Evolutionary conservation across 768 basidiomycete genomes (phyloP), one percentile per base, ranked within the genome.

Genomic region (Leccinum variicolor): DNA sequence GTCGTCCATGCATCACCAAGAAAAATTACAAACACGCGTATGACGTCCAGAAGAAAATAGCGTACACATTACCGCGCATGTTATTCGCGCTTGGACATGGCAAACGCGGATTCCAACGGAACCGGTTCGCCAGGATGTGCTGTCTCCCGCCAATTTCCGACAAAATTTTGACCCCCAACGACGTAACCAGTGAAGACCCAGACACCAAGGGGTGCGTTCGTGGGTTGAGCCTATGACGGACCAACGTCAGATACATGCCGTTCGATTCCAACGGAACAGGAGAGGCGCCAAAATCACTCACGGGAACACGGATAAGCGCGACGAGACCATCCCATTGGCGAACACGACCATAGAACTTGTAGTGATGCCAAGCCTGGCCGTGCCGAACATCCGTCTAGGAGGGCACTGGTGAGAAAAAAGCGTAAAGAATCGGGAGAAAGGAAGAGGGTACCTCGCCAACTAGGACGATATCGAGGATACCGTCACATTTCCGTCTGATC

Each of bases 121-220:
- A 80, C 56, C 66, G 75, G 53, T 66, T 69, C 39, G 78, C 79
- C 63, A 28, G 64, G 58, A 31, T 72, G 64, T 1, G 47, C 0
- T 2, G 75, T 74, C 48, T 70, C 70, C 29, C 89, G 77, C 90
- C 89, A 90, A 56, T 84, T 85, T 5, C 90, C 90, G 15, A 88
- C 86, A 59, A 90, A 81, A 56, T 80, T 87, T 56, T 80, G 72
- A 9, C 80, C 81, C 0, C 83, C 87, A 6, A 86, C 79, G 49
- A 92, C 60, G 66, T 90, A 91, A 6, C 90, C 90, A 31, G 84
- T 87, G 62, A 90, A 85, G 43, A 90, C 77, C 64, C 72, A 74
- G 14, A 52, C 7, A 53, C 70, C 69, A 1, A 67, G 66, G 5
- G 54, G 28, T 15, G 55, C 8, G 39, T 36, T 14, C 6, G n/a